A percentile compares a stretch with the other conserved stretches of the same genome.
phyloP scores from a whole-genome alignment of 2,329 filamentous ascomycete genomes.

The Gaeumannomyces sp. region DNA sequence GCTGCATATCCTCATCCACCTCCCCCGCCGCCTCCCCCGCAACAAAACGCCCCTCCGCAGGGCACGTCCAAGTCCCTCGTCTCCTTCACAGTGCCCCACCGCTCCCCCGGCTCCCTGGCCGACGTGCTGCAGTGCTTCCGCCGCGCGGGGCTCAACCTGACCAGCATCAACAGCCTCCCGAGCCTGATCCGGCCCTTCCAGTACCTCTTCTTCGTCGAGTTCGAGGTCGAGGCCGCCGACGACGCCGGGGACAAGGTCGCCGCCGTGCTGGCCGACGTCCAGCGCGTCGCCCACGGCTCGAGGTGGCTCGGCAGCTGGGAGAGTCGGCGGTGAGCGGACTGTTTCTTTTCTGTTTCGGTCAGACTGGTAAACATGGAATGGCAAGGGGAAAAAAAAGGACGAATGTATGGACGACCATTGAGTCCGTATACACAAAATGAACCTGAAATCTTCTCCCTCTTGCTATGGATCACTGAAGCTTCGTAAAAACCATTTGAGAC shows the following conservation, averaged over 20 bases:
- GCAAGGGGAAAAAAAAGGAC: not conserved
- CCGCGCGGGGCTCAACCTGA: slow-evolving; percentile 68
- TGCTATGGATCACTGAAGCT: not conserved
- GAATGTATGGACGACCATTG: not conserved
- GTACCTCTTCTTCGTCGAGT: slow-evolving; percentile 94
- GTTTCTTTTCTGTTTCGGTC: not conserved
- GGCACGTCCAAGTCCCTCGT: slow-evolving; percentile 65
- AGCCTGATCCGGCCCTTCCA: slow-evolving; percentile 72
- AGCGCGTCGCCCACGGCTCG: slow-evolving; percentile 51
- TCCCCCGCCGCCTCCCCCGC: not conserved
- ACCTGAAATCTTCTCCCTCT: not conserved
- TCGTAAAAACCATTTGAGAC: not conserved
- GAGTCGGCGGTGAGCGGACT: slow-evolving; percentile 20
- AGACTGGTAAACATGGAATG: not conserved
- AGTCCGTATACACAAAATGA: not conserved
- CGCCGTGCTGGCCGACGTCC: slow-evolving; percentile 53
- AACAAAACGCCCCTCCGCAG: not conserved
- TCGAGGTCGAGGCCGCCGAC: slow-evolving; percentile 54
- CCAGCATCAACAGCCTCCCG: slow-evolving; percentile 83
- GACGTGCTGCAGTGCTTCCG: slow-evolving; percentile 76
- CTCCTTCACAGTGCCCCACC: slow-evolving; percentile 76
- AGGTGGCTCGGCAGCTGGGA: slow-evolving; percentile 68
- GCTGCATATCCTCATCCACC: not conserved
- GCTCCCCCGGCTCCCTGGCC: slow-evolving; percentile 73
- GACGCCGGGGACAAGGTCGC: slow-evolving; percentile 37